Percentiles rank a stretch among this genome's conserved stretches.
Evolutionary conservation across 1,284 basidiomycete species (phyloP).

Genomic region (Cutaneotrichosporon sp.): DNA sequence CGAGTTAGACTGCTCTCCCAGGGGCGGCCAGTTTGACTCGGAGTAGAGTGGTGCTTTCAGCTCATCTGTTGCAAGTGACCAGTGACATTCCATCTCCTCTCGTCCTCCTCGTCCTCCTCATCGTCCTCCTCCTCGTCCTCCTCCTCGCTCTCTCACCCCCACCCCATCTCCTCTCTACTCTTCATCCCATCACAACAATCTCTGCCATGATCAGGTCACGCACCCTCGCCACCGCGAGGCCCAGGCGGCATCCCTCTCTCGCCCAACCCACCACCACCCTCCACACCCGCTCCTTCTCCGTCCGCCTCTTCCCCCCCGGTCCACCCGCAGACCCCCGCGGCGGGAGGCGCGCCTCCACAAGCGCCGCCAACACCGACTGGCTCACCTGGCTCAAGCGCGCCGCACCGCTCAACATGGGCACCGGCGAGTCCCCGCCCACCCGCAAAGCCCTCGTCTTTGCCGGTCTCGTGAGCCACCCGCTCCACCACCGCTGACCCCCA

Average conservation of each 20-base stretch:
- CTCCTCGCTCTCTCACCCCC: not conserved
- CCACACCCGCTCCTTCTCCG: conserved; percentile 18
- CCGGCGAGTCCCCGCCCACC: conserved; percentile 11
- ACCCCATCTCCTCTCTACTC: not conserved
- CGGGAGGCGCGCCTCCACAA: conserved; percentile 35
- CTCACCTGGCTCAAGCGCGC: conserved; percentile 40
- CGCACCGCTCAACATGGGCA: conserved; percentile 20
- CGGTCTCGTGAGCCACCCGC: conserved; percentile 43
- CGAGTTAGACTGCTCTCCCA: no score
- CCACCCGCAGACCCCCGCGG: conserved; percentile 29
- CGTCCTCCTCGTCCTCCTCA: not conserved
- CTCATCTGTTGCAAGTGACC: no score
- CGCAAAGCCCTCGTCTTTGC: conserved; percentile 46
- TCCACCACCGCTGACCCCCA: conserved; percentile 24
- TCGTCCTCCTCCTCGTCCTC: not conserved
- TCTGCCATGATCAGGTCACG: conserved; percentile 8
- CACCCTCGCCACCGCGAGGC: conserved; percentile 1
- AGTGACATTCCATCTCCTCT: not conserved
- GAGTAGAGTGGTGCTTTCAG: no score
- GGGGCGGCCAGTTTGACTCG: no score
- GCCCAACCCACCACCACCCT: not conserved
- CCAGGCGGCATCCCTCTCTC: not conserved
- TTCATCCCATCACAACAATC: not conserved
- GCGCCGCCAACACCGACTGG: conserved; percentile 41
- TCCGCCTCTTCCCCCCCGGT: conserved; percentile 27